Evolutionary conservation across 1,284 basidiomycete genomes (phyloP), one percentile per base, ranked within the genome.

Genomic region (Tylopilus orsonianus): DNA sequence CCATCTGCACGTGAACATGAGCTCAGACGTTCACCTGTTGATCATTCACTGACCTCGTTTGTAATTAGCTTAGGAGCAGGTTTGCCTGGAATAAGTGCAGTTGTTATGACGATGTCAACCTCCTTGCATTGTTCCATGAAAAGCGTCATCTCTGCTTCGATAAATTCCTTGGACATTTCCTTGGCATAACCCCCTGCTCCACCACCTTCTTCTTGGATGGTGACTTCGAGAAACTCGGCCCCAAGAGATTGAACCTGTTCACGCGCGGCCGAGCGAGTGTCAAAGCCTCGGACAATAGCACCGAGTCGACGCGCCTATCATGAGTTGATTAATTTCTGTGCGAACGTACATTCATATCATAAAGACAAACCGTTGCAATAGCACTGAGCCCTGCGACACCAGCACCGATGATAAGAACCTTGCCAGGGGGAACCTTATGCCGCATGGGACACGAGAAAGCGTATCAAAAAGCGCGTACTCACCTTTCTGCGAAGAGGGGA

Each of bases 221-320:
- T 63, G 22, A 93, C 88, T 60, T 92, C 90, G 18, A 93, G 66
- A 60, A 93, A 92, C 67, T 93, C 90, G 4, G 90, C 90, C 29
- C 90, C 90, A 37, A 93, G 79, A 43, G 87, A 90, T 62, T 91
- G 84, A 12, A 93, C 87, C 65, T 93, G 90, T 72, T 93, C 90
- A 40, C 87, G 82, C 52, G 85, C 90, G 37, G 83, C 90, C 18
- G 89, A 77, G 22, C 90, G 80, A 20, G 90, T 88, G 65, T 93
- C 90, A 56, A 93, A 93, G 2, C 86, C 90, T 57, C 90, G 83
- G 43, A 91, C 88, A 50, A 93, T 87, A 23, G 90, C 90, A 47
- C 90, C 90, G 60, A 92, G 79, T 33, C 90, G 78, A 60, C 84
- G 77, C 22, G 88, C 87, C 84, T 87, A 46, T 47, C 30, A 34